Evolutionary conservation across 2,329 filamentous ascomycete species (phyloP), one percentile per base, ranked within the genome.

Genomic region (Arthrobotrys pseudoclavata): DNA sequence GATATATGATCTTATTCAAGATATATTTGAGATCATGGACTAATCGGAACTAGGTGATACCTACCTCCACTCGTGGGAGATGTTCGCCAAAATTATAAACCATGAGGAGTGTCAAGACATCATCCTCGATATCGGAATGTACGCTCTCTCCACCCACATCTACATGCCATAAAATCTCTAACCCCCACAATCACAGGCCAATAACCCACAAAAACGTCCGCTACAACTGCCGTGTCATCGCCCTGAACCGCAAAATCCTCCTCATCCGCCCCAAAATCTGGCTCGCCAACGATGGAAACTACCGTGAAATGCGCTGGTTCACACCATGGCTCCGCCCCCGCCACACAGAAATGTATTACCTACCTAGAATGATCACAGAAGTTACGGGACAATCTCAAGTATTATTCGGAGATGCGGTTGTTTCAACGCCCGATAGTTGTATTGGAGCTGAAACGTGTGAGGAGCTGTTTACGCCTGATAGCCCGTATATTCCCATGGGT

Each of bases 191-290:
- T 18, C 12, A 18, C 57, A 81, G 80, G 80, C 89, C 90, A 0
- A 86, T 92, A 55, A 85, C 86, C 52, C 90, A 92, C 82, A 84
- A 88, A 48, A 89, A 89, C 80, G 85, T 88, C 64, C 85, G 87
- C 68, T 92, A 89, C 84, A 92, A 92, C 82, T 89, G 88, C 80
- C 86, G 91, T 24, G 85, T 91, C n/a, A 87, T 92, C 78, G 85
- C 86, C 76, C 86, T 89, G 62, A 88, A 94, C 80, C 87, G 88
- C 62, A 89, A 90, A 83, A 90, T 94, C 20, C 84, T 94, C 18
- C 85, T 91, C 74, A 91, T 96, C 71, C 86, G 91, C 10, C 91
- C 91, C 0, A 94, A 93, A 83, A 86, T 92, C 79, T 90, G 86
- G 81, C 86, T 94, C 4, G 91, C 91, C 57, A 91, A 91, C 76